Evolutionary conservation across 768 basidiomycete species (phyloP).

Genomic region (Leccinum sublutescens): DNA sequence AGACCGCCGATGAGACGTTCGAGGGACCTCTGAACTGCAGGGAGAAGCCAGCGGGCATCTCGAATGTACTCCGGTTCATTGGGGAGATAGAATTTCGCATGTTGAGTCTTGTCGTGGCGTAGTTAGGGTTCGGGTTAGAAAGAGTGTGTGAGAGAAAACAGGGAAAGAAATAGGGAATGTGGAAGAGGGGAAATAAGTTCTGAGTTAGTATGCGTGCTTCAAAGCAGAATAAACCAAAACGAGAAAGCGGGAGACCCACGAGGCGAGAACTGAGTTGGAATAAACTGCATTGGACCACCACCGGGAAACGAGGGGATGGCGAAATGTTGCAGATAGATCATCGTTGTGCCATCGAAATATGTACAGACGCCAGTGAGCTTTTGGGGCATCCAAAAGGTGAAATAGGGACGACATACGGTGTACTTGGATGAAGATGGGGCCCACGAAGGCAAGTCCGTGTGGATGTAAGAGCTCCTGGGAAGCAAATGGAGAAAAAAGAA

Average conservation of each 20-base stretch:
- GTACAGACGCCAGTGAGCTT: neutral
- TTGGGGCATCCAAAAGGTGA: neutral
- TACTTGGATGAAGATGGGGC: conserved; percentile 25
- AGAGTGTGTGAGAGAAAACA: neutral
- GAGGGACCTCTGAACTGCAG: neutral
- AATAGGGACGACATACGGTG: conserved; percentile 18
- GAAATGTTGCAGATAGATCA: neutral
- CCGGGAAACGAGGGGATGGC: neutral
- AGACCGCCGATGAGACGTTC: no score
- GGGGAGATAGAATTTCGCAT: conserved; percentile 20
- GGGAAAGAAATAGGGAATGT: neutral
- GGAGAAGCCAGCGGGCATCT: neutral
- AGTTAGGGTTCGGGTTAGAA: neutral
- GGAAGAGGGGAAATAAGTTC: no score
- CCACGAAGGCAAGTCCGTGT: conserved; percentile 14
- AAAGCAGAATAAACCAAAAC: neutral
- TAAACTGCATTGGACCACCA: conserved; percentile 18
- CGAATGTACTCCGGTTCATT: neutral
- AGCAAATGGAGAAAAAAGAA: neutral
- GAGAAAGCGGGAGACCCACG: conserved; percentile 14
- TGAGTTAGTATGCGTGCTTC: neutral
- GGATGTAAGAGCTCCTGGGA: conserved; percentile 20
- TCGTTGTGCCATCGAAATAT: neutral
- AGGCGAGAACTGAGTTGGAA: conserved; percentile 30
- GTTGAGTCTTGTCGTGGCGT: conserved; percentile 23